Percentiles rank a stretch among this genome's conserved stretches.
phyloP scores from a whole-genome alignment of 2,329 filamentous ascomycete genomes.

The Ramularia endophylla region DNA sequence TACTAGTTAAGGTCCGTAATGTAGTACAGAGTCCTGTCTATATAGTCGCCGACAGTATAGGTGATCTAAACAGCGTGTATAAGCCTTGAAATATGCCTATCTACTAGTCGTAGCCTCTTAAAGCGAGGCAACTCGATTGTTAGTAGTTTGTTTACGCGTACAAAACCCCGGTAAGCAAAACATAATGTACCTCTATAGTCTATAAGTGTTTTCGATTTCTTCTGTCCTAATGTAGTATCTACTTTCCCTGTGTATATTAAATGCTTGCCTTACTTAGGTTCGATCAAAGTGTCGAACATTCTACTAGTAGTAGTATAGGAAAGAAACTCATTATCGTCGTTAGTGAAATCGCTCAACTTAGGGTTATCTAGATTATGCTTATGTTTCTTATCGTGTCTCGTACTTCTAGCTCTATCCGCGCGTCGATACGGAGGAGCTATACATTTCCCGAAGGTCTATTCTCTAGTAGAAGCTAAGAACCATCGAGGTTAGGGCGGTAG shows the following conservation, averaged over 20 bases:
- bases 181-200: too few relatives aligned
- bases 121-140: neutral
- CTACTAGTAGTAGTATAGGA: constrained; percentile 1
- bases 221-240: neutral
- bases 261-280: neutral
- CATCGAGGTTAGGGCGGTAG: too few relatives aligned
- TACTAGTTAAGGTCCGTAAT: too few relatives aligned
- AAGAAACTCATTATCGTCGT: neutral
- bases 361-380: too few relatives aligned
- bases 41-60: neutral
- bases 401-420: too few relatives aligned
- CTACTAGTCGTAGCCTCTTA: too few relatives aligned
- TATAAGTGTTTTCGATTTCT: constrained; percentile 1
- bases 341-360: constrained; percentile 2
- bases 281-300: neutral
- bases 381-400: too few relatives aligned
- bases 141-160: too few relatives aligned
- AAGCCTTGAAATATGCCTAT: neutral
- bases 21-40: neutral
- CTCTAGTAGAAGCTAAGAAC: too few relatives aligned
- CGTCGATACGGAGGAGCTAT: too few relatives aligned
- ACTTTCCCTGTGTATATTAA: neutral
- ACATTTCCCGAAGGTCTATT: too few relatives aligned
- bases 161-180: too few relatives aligned
- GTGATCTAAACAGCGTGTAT: neutral